phyloP scores from a whole-genome alignment of 176 grass and related monocot genomes.

The Cymbopogon citratus region DNA sequence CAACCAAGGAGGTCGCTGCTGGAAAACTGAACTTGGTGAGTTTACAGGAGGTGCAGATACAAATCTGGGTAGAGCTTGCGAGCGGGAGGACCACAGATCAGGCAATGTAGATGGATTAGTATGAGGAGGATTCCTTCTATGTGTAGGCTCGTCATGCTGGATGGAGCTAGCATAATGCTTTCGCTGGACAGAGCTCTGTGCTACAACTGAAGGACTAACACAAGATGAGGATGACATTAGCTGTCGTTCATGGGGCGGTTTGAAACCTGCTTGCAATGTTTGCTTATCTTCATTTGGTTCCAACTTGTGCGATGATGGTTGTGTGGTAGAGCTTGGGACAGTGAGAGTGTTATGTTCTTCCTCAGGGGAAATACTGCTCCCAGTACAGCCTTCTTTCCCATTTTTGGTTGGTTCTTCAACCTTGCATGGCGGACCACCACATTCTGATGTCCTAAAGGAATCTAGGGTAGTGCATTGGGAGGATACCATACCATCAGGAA shows the following conservation, averaged over 20 bases:
- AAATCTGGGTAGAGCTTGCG: constrained; percentile 7
- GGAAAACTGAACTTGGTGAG: background rate
- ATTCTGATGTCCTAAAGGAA: constrained; percentile 12
- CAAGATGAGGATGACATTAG: background rate
- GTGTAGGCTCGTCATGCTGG: background rate
- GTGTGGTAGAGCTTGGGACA: background rate
- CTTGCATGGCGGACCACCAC: background rate
- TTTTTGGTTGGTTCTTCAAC: constrained; percentile 9
- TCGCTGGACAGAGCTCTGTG: background rate
- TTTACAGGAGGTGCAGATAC: background rate
- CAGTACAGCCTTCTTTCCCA: constrained; percentile 10
- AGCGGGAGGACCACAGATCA: background rate
- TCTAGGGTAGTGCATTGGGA: constrained; percentile 7
- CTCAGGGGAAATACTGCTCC: background rate
- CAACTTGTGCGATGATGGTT: background rate
- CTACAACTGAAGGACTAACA: constrained; percentile 5
- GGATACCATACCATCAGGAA: constrained; percentile 23
- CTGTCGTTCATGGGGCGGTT: constrained; percentile 5
- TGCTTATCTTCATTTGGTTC: constrained; percentile 4
- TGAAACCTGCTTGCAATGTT: constrained; percentile 4
- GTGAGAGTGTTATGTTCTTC: constrained; percentile 4
- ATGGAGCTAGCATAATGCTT: constrained; percentile 3
- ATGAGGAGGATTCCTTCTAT: constrained; percentile 18
- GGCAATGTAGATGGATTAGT: background rate
- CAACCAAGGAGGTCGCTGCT: constrained; percentile 34